Conservation (phyloP, 108 stramenopile species). For the Skeletonema costatum region DNA sequence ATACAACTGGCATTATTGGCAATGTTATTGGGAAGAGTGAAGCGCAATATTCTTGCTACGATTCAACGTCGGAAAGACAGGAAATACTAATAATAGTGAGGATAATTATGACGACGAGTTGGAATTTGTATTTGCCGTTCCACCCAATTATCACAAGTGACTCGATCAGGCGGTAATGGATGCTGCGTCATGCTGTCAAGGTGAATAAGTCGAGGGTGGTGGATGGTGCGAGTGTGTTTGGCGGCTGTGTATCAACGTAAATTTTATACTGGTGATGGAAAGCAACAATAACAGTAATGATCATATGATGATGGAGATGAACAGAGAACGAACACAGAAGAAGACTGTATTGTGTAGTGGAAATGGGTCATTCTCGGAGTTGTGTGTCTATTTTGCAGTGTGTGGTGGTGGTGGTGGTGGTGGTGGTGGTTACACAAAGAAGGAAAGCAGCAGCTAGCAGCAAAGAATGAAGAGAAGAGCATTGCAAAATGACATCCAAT, state of each 20-base stretch:
- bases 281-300: too few relatives aligned
- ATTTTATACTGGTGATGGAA: slow-evolving; percentile 19
- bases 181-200: slow-evolving; percentile 52
- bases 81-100: background rate
- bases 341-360: slow-evolving; percentile 41
- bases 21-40: slow-evolving; percentile 49
- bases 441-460: slow-evolving; percentile 1
- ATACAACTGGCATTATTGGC: slow-evolving; percentile 44
- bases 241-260: slow-evolving; percentile 36
- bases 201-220: slow-evolving; percentile 24
- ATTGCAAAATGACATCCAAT: background rate
- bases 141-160: slow-evolving; percentile 14
- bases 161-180: slow-evolving; percentile 37
- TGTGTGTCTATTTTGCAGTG: slow-evolving; percentile 35
- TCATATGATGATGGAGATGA: too few relatives aligned
- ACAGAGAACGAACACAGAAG: background rate
- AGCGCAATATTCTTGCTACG: slow-evolving; percentile 30
- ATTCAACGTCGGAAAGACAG: slow-evolving; percentile 1
- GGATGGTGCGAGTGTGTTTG: slow-evolving; percentile 11
- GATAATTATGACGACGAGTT: background rate
- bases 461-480: background rate
- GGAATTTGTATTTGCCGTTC: slow-evolving; percentile 40
- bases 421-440: too few relatives aligned
- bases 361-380: slow-evolving; percentile 60
- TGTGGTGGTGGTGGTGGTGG: slow-evolving; percentile 10